Evolutionary conservation across 2,329 filamentous ascomycete species (phyloP), one percentile per base, ranked within the genome.

Genomic region (Xylaria sp.): DNA sequence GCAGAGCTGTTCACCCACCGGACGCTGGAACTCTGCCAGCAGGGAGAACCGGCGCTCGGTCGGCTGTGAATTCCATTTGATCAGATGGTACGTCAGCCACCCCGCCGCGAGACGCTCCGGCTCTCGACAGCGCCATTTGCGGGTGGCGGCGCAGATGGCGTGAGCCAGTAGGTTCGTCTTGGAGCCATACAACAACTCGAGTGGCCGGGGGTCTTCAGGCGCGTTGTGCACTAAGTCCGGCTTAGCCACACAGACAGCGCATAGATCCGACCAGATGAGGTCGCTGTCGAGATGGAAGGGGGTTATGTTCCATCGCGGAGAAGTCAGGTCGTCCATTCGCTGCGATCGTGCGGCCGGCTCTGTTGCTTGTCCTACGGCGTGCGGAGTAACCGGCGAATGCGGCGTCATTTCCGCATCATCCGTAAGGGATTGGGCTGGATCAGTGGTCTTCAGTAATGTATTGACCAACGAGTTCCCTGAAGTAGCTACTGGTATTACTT

Each of bases 11-110:
- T 60, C 45, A 11, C 45, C 32, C 4, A 60, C 57, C 2, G 57
- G 45, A 36, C 30, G 45, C 57, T 50, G 45, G 45, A 50, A 39
- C 19, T 60, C 57, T 3, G 21, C n/a, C 14, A 60, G 19, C 9
- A 60, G 42, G 36, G 57, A 60, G 30, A 60, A 60, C n/a, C 45
- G 30, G 30, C 45, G n/a, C 57, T 51, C 57, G n/a, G 45, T 51
- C 8, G 57, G 57, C 19, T 51, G 30, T 4, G 30, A 24, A 4
- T 7, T 11, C 57, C 57, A 60, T 30, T 60, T 60, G 4, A 60
- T 27, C 1, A 60, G 27, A 51, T n/a, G 27, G 32, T 50, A 60
- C 12, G 45, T 24, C n/a, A 50, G n/a, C 42, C 27, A 36, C 2
- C 57, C 57, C 9, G 17, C 19, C 1, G 45, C 57, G 27, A 59